Evolutionary conservation across 2,329 filamentous ascomycete genomes (phyloP), one percentile per base, ranked within the genome.

Genomic region (Penicillium fuscoglaucum): DNA sequence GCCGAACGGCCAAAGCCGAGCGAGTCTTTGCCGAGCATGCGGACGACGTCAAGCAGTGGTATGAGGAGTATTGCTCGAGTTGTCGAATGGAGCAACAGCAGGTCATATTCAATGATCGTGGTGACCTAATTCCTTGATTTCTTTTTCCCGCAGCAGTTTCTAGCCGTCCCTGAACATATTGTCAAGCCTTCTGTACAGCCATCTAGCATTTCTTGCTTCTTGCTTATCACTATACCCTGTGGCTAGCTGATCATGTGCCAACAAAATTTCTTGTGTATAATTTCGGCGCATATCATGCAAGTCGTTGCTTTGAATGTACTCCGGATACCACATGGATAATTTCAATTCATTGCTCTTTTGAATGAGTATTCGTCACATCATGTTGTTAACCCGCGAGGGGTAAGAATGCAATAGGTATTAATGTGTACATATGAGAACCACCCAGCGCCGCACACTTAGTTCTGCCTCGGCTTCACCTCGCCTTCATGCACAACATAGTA

Each of bases 401-500:
- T 26, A 15, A 55, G 29, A 58, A 54, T 47, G 55, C 8, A 48
- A 54, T 43, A 40, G 31, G 24, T 52, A 40, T 28, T 46, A 54
- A 37, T 53, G 10, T 53, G 41, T 58, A 58, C 50, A 57, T 19
- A 47, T 43, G 26, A 21, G 21, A 43, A 21, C 17, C 15, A 43
- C 12, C 17, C 7, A 46, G 6, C 29, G 4, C 26, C 17, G 17
- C 21, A 21, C 35, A 39, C 41, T 60, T 63, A 87, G 71, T 88
- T 87, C 72, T 87, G 85, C 61, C 85, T 76, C 13, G 85, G 85
- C 73, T 88, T 88, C 29, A 87, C 83, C 52, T 84, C 79, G 5
- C 85, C 85, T 68, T 87, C 85, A 65, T 87, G 84, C 49, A 87
- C 78, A 61, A 88, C 80, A 68, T 88, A 88, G 70, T 87, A 88